A percentile compares a stretch with the other conserved stretches of the same genome.
Evolutionary conservation across 1,284 basidiomycete genomes (phyloP).

Genomic region (Bjerkandera adusta): DNA sequence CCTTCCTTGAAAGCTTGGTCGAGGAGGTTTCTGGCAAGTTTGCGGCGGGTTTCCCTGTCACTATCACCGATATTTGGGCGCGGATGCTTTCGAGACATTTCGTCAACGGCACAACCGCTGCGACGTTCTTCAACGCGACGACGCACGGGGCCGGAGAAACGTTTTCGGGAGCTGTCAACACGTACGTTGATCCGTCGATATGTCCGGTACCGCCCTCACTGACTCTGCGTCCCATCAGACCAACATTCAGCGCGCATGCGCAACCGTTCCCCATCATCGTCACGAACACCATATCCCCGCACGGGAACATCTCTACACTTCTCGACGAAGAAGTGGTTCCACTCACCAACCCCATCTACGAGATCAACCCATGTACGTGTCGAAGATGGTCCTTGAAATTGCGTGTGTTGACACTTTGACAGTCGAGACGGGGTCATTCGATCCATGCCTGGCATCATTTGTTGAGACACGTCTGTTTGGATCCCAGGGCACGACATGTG

Average conservation of each 20-base stretch:
- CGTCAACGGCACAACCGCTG: slow-evolving; percentile 22
- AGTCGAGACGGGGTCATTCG: slow-evolving; percentile 46
- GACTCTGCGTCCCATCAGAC: slow-evolving; percentile 13
- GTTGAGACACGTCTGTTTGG: slow-evolving; percentile 41
- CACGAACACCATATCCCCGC: slow-evolving; percentile 20
- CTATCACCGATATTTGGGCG: slow-evolving; percentile 2
- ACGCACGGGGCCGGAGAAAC: slow-evolving; percentile 28
- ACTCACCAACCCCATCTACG: slow-evolving; percentile 39
- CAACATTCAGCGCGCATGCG: slow-evolving; percentile 18
- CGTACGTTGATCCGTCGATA: too few relatives aligned
- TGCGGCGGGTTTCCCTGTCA: slow-evolving; percentile 13
- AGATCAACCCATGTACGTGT: slow-evolving; percentile 44
- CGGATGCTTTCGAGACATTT: slow-evolving; percentile 3
- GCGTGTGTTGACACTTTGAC: background rate
- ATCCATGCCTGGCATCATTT: slow-evolving; percentile 43
- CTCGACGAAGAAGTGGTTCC: slow-evolving; percentile 26
- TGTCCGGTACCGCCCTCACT: background rate
- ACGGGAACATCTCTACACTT: slow-evolving; percentile 10
- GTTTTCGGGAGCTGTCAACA: slow-evolving; percentile 22
- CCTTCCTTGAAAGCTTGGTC: slow-evolving; percentile 17
- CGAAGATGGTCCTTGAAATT: background rate
- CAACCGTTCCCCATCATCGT: slow-evolving; percentile 29
- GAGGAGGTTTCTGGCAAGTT: slow-evolving; percentile 23
- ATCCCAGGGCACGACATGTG: slow-evolving; percentile 41
- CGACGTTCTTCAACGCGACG: slow-evolving; percentile 18